phyloP scores from a whole-genome alignment of 2,329 filamentous ascomycete species.

The Calonectria pseudoturangicola region DNA sequence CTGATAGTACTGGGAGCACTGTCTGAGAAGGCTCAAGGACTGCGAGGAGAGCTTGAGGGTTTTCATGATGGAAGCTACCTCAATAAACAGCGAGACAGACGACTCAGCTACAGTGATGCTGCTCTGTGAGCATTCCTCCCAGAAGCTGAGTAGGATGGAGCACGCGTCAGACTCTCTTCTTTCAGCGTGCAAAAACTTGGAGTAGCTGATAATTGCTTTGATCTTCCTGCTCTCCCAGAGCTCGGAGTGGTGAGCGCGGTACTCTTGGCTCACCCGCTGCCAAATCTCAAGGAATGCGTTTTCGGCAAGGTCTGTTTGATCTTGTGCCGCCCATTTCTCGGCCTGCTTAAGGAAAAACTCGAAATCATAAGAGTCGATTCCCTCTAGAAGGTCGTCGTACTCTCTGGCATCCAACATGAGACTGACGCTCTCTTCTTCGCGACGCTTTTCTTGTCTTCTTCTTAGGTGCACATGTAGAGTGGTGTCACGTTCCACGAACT shows the following conservation, averaged over 20 bases:
- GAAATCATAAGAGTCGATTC: constrained; percentile 15
- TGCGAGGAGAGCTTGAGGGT: constrained; percentile 4
- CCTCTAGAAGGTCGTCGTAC: constrained; percentile 3
- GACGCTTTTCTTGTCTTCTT: background rate
- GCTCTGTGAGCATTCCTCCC: constrained; percentile 20
- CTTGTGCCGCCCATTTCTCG: constrained; percentile 12
- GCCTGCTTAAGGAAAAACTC: constrained; percentile 18
- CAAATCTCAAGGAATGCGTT: constrained; percentile 14
- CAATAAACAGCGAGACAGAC: background rate
- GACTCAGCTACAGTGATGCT: background rate
- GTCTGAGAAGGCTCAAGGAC: background rate
- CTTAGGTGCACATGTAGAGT: background rate
- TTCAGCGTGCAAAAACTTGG: background rate
- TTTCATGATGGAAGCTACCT: constrained; percentile 4
- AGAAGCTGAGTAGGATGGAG: background rate
- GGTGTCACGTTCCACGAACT: background rate
- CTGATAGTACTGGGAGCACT: constrained; percentile 18
- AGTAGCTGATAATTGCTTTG: constrained; percentile 9
- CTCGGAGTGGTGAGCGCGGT: constrained; percentile 3
- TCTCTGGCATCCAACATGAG: background rate
- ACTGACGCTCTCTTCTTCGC: background rate
- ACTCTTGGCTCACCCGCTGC: constrained; percentile 20
- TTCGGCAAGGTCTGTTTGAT: constrained; percentile 11
- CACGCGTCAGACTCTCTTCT: background rate
- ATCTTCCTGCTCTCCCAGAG: constrained; percentile 16